phyloP scores from a whole-genome alignment of 2,329 filamentous ascomycete species.

The Aspergillus japonicus region DNA sequence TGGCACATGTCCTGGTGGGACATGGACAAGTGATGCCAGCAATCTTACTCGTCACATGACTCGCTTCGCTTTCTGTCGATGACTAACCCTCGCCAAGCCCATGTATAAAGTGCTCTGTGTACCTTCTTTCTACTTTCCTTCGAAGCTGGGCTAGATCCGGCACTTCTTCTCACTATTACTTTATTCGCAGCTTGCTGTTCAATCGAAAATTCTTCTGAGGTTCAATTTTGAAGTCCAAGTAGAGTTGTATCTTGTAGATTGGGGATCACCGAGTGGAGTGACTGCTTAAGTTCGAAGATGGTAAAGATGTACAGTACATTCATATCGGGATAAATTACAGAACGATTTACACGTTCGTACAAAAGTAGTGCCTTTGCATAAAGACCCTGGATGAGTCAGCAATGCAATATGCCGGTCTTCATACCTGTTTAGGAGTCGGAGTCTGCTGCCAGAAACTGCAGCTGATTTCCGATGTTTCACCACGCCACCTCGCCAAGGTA shows the following conservation, averaged over 20 bases:
- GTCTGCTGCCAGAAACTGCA: too few species aligned
- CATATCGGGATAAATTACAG: too few species aligned
- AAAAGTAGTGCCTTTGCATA: neutral
- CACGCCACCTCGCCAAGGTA: too few species aligned
- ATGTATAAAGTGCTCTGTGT: too few species aligned
- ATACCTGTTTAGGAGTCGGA: neutral
- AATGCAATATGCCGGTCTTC: neutral
- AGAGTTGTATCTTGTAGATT: neutral
- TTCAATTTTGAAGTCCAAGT: neutral
- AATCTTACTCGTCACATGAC: too few species aligned
- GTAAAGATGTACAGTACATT: neutral
- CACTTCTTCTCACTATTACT: neutral
- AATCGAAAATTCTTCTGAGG: neutral
- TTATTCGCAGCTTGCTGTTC: neutral
- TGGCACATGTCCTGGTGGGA: too few species aligned
- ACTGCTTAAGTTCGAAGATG: neutral
- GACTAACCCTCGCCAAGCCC: too few species aligned
- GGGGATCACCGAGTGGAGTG: neutral
- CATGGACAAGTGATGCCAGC: too few species aligned
- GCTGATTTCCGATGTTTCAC: too few species aligned
- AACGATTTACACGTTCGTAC: neutral
- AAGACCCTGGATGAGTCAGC: neutral
- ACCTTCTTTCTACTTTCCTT: neutral
- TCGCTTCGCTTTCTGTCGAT: too few species aligned
- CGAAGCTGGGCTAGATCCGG: neutral